Percentiles rank a stretch among this genome's conserved stretches.
Evolutionary conservation across 306 rosid species (phyloP).

Genomic region (Sicyos edulis): DNA sequence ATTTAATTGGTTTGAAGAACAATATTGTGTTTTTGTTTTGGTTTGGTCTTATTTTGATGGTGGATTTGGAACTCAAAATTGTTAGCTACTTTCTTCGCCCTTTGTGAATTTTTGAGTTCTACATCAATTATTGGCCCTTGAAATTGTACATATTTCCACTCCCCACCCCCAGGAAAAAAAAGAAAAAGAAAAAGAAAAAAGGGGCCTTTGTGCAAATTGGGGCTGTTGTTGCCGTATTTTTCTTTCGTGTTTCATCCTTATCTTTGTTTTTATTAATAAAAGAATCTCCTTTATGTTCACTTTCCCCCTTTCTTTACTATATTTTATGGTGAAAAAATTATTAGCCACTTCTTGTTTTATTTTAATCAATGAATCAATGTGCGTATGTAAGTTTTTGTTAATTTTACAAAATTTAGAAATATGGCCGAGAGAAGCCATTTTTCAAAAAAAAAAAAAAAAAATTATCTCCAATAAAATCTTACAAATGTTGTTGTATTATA

Average conservation of each 20-base stretch:
- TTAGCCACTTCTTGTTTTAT: too few relatives aligned
- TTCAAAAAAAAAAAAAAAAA: too few relatives aligned
- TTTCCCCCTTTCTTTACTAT: neutral
- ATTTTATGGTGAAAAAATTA: neutral
- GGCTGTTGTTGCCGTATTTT: neutral
- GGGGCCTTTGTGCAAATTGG: neutral
- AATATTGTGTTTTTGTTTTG: neutral
- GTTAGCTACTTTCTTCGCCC: neutral
- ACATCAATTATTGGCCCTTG: neutral
- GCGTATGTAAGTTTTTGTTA: too few relatives aligned
- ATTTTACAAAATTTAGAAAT: too few relatives aligned
- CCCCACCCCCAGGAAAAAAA: neutral
- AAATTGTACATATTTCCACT: constrained; percentile 18
- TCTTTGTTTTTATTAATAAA: constrained; percentile 1
- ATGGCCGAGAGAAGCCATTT: too few relatives aligned
- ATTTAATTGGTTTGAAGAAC: constrained; percentile 1
- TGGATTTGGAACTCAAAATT: neutral
- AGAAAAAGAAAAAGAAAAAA: neutral
- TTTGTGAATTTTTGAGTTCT: neutral
- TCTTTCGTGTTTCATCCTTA: constrained; percentile 14
- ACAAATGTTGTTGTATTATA: too few relatives aligned
- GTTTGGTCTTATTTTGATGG: neutral
- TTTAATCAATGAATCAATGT: too few relatives aligned
- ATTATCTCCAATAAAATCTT: too few relatives aligned
- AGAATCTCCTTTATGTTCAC: neutral